A percentile compares a stretch with the other conserved stretches of the same genome.
Evolutionary conservation across 768 basidiomycete species (phyloP).

Genomic region (Omphalotus guepiniiformis): DNA sequence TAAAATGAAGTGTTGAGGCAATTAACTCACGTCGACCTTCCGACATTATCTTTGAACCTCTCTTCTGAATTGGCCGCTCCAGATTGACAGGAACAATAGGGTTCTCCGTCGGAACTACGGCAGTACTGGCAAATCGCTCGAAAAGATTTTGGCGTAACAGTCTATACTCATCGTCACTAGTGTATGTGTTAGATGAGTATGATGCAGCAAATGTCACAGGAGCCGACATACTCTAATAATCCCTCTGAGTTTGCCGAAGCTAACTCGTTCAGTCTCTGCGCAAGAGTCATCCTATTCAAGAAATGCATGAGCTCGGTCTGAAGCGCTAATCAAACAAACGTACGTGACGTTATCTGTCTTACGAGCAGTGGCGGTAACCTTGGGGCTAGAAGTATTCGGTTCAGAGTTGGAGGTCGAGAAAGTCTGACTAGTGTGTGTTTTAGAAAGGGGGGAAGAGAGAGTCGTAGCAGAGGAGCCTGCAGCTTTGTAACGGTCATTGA

Average conservation of each 20-base stretch:
- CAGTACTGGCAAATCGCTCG: slow-evolving; percentile 64
- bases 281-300: slow-evolving; percentile 58
- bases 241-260: slow-evolving; percentile 79
- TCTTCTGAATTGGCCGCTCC: slow-evolving; percentile 25
- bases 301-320: slow-evolving; percentile 6
- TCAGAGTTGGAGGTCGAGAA: slow-evolving; percentile 10
- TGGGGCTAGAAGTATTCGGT: slow-evolving; percentile 11
- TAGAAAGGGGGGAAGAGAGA: background rate
- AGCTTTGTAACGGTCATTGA: background rate
- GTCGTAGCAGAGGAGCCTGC: background rate
- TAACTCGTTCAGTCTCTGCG: slow-evolving; percentile 77
- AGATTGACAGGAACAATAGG: slow-evolving; percentile 55
- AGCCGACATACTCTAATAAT: slow-evolving; percentile 56
- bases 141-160: slow-evolving; percentile 81
- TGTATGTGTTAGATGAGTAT: slow-evolving; percentile 4
- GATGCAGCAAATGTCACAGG: background rate
- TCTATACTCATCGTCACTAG: slow-evolving; percentile 87
- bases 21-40: slow-evolving; percentile 31
- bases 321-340: no score
- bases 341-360: slow-evolving; percentile 54
- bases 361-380: slow-evolving; percentile 17
- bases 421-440: background rate
- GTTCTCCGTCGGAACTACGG: slow-evolving; percentile 55
- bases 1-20: background rate
- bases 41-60: slow-evolving; percentile 20